Base-by-base conservation (phyloP, 192 early-diverging fungal genomes). In the Neocallimastix lanati region DNA sequence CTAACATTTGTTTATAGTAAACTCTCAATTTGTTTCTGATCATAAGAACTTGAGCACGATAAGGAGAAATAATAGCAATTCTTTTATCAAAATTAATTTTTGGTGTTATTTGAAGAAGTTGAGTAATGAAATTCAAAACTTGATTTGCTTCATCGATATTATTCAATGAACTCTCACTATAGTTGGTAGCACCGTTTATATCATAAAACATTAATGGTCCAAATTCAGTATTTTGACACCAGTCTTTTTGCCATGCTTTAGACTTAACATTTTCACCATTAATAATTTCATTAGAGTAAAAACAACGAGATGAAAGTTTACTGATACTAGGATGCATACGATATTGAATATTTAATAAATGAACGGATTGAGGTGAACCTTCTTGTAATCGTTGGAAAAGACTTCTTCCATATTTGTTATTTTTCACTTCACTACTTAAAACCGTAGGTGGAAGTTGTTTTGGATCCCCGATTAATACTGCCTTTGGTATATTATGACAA, bases 321-420 rank as follows among this genome's bases (percentile, higher is more conserved):
- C 93, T 94, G 28, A 99, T 96, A 28, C 90, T 87, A 0, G 96
- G 95, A 82, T 99, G 94, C 97, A 99, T 98, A 81, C 96, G 93
- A 83, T 98, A 99, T 87, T 98, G 96, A 76, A 96, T 96, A 80
- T 92, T 94, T 50, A 98, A 84, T 50, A 98, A 83, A 79, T 90
- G 89, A 21, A 96, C 92, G 2, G 85, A 83, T 1, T 90, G 77
- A 5, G 92, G 92, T 25, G 86, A 79, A 50, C 83, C 84, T 29
- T 86, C 86, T 84, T 96, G 91, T 27, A 98, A 84, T 13, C 97
- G 86, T 58, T 93, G 91, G 87, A 98, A 99, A 78, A 99, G 82
- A 82, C 91, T 93, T 83, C 93, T 90, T 80, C 96, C 94, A 85
- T 97, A 97, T 28, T 81, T 83, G 76, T 87, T 91, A 50, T 89